These are phyloP conservation scores for Fusarium sp. DNA, from an alignment of 2,329 filamentous ascomycete genomes.

Conservation along the genomic window DNA sequence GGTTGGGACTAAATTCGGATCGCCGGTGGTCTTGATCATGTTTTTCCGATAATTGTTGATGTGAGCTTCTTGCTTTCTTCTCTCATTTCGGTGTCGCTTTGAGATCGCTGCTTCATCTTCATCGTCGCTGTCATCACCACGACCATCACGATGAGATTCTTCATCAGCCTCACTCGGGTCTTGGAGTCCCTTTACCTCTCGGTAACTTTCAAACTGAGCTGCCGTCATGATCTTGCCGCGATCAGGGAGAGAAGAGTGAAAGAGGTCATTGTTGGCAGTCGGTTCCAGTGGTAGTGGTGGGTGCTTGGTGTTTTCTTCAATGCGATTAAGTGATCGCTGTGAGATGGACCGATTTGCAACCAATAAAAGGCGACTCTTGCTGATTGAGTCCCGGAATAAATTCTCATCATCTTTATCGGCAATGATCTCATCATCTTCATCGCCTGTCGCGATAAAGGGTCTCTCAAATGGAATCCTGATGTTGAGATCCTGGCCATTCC, in stretches of 20 bases:
- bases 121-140: conserved; percentile 27
- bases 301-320: neutral
- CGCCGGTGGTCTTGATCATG: conserved; percentile 34
- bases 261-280: neutral
- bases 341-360: neutral
- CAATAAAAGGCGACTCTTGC: neutral
- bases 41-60: conserved; percentile 31
- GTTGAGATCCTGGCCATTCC: conserved; percentile 1
- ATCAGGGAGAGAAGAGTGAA: neutral
- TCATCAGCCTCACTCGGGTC: conserved; percentile 7
- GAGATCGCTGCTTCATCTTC: conserved; percentile 9
- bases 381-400: neutral
- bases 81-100: conserved; percentile 17
- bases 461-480: neutral
- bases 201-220: conserved; percentile 25
- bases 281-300: neutral
- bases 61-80: conserved; percentile 30
- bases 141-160: conserved; percentile 12
- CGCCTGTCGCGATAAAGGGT: neutral
- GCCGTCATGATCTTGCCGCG: conserved; percentile 31
- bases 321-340: neutral
- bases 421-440: neutral
- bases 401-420: neutral
- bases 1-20: conserved; percentile 2
- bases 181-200: conserved; percentile 2